phyloP scores from a whole-genome alignment of 176 grass and related monocot species.

The Paspalum vaginatum region DNA sequence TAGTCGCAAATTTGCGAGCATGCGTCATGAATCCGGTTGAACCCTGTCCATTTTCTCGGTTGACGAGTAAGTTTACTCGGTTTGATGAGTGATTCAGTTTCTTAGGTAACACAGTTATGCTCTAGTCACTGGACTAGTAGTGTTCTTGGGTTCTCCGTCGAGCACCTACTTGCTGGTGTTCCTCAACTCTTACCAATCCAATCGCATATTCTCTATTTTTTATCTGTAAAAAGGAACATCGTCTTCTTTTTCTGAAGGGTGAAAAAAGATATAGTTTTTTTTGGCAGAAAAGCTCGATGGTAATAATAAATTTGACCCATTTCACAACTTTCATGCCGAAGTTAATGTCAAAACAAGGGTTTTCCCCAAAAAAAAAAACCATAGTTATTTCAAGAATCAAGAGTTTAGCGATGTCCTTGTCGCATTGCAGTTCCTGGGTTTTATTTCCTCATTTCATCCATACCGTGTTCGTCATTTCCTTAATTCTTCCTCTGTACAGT shows the following conservation, averaged over 20 bases:
- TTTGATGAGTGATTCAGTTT: slow-evolving; percentile 2
- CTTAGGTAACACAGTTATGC: background rate
- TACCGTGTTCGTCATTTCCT: background rate
- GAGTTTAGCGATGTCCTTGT: background rate
- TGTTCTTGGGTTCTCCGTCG: slow-evolving; percentile 32
- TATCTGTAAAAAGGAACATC: background rate
- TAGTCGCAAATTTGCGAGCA: background rate
- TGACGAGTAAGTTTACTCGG: background rate
- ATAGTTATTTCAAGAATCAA: background rate
- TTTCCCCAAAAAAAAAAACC: background rate
- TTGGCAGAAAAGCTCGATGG: too few species aligned
- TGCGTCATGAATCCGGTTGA: background rate
- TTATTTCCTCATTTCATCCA: background rate
- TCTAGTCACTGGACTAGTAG: slow-evolving; percentile 32
- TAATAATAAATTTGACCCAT: background rate
- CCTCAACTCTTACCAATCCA: background rate
- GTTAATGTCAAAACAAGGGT: background rate
- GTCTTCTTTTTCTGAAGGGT: background rate
- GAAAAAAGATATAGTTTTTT: background rate
- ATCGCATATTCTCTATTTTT: background rate
- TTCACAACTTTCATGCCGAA: background rate
- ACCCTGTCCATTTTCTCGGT: background rate
- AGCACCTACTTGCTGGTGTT: background rate
- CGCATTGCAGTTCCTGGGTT: background rate
- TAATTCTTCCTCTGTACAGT: background rate